Base-by-base conservation (phyloP, 257 asterid genomes). In the Penstemon davidsonii region DNA sequence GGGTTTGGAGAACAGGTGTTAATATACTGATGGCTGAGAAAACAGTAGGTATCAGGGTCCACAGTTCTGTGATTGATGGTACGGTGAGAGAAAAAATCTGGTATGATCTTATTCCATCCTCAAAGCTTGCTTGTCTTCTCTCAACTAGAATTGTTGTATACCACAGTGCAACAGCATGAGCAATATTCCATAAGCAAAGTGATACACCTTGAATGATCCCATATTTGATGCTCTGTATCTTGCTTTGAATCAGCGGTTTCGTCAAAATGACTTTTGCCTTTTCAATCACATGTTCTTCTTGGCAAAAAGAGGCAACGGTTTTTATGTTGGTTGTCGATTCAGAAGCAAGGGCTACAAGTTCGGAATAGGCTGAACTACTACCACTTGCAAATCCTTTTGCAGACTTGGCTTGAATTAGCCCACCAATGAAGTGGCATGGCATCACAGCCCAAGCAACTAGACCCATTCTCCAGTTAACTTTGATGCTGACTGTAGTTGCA, bases 381-480 rank as follows among this genome's bases (percentile, higher is more conserved):
- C 84, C 86, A 67, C 88, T 75, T 53, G 96, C 70, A 74, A 91
- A 88, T 41, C 96, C 95, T 76, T 73, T 80, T 43, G 96, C 95
- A n/a, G 97, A 90, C 73, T 83, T 88, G 73, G 96, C 91, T 83
- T 88, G 96, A 75, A 88, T 83, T 64, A 86, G 81, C 47, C 95
- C 95, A 53, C 97, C 97, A 6, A 86, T 85, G 80, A 86, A 91
- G 84, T 88, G 97, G 73, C 95, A 86, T 60, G 96, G 96, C 92
- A 86, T 88, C 76, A 88, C 95, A 18, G 90, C 95, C 96, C 96
- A 90, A 51, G 96, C 96, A 57, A 86, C 92, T 66, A 86, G 79
- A 49, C 95, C 89, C 95, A 86, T 88, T 78, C 94, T 81, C 96
- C 96, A 88, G 86, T 70, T 58, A 33, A 82, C 92, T 80, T 8